phyloP scores from a whole-genome alignment of 371 early-diverging fungal genomes.

The Rhizopus microsporus region DNA sequence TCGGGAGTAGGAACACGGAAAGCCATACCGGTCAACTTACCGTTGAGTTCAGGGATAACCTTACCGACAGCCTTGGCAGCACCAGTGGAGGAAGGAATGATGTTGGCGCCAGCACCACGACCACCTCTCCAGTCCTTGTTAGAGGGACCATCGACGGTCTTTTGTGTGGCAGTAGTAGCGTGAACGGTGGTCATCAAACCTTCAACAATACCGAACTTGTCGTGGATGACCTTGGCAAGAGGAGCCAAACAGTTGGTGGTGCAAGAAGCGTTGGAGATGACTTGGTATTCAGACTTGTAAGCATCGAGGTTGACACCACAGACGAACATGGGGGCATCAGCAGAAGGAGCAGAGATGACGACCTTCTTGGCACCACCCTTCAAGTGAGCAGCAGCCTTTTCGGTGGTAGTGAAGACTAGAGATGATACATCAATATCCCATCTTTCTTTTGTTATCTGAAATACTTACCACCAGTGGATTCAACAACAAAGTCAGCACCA shows the following conservation, averaged over 20 bases:
- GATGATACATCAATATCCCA: conserved; percentile 86
- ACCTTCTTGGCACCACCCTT: conserved; percentile 95
- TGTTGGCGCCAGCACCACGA: conserved; percentile 96
- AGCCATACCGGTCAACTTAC: conserved; percentile 99
- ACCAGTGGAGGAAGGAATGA: conserved; percentile 99
- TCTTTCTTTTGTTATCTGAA: neutral
- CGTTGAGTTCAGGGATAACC: conserved; percentile 96
- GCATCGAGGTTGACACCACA: conserved; percentile 95
- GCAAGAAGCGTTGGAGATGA: conserved; percentile 99
- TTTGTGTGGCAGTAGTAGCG: conserved; percentile 98
- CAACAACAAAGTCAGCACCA: conserved; percentile 81
- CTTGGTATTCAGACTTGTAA: conserved; percentile 82
- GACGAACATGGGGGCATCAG: conserved; percentile 88
- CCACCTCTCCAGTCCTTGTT: conserved; percentile 95
- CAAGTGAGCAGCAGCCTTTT: conserved; percentile 89
- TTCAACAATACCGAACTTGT: conserved; percentile 89
- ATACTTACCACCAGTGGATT: conserved; percentile 32
- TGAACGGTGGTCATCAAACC: conserved; percentile 97
- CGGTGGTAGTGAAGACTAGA: conserved; percentile 93
- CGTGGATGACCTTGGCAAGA: conserved; percentile 97
- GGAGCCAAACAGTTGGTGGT: conserved; percentile 99
- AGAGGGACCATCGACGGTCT: conserved; percentile 99
- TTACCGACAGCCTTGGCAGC: conserved; percentile 99
- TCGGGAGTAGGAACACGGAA: conserved; percentile 98
- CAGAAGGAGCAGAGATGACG: conserved; percentile 98